phyloP scores from a whole-genome alignment of 2,329 filamentous ascomycete species.

The Neonectria sp. region DNA sequence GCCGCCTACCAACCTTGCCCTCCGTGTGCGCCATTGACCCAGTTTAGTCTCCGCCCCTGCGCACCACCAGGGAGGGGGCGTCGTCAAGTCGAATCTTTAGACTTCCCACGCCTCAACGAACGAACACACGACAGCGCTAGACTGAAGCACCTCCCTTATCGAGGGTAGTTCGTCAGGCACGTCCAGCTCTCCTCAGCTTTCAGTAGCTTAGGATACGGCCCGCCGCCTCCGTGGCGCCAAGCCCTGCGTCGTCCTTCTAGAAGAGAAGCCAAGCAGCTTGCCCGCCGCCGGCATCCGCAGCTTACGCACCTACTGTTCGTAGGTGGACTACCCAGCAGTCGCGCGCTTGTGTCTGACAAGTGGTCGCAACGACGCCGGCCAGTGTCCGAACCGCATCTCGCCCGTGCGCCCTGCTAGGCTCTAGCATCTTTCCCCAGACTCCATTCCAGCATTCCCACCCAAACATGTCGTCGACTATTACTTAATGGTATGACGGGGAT shows the following conservation, averaged over 20 bases:
- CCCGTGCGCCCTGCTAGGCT: background rate
- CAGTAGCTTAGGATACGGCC: background rate
- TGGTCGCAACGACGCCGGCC: background rate
- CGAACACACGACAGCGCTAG: background rate
- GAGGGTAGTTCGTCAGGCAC: constrained; percentile 2
- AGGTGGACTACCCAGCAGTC: background rate
- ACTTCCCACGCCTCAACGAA: background rate
- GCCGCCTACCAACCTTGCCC: background rate
- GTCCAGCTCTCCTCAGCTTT: background rate
- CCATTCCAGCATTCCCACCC: background rate
- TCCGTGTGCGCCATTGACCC: too few relatives aligned
- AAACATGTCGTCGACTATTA: background rate
- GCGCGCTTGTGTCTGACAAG: background rate
- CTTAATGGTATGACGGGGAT: constrained; percentile 5
- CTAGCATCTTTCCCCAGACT: background rate
- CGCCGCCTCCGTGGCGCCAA: background rate
- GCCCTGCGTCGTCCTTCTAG: background rate
- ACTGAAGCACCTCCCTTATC: background rate
- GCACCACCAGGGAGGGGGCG: background rate
- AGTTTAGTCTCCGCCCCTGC: too few relatives aligned
- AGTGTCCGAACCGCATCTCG: background rate
- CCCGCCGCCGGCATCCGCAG: background rate
- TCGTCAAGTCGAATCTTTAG: background rate
- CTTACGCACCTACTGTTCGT: background rate
- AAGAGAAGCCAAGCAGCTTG: background rate